These are phyloP conservation scores for Penicillium italicum DNA, from an alignment of 2,329 filamentous ascomycete species.

Conservation along the genomic window DNA sequence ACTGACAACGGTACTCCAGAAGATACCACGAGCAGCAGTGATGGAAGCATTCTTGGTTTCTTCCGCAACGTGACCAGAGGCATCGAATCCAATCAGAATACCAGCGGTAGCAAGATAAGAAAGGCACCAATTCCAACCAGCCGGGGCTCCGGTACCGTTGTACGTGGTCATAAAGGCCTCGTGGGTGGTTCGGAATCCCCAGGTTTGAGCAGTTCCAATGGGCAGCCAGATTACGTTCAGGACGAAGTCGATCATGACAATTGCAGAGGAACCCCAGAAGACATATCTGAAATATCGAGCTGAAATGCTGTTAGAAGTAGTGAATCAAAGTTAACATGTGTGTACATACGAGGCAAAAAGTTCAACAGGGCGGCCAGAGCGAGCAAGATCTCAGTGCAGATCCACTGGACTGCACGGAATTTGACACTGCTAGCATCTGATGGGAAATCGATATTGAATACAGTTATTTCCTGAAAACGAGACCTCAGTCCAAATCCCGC, in stretches of 20 bases:
- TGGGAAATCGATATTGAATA: conserved; percentile 56
- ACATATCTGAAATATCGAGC: conserved; percentile 34
- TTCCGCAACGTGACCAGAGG: conserved; percentile 59
- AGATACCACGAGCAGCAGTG: conserved; percentile 57
- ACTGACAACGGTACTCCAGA: conserved; percentile 58
- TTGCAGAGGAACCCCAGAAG: conserved; percentile 49
- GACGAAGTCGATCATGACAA: conserved; percentile 57
- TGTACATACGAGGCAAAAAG: conserved; percentile 48
- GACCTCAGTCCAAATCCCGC: conserved; percentile 7
- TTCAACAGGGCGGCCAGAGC: conserved; percentile 51
- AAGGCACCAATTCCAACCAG: conserved; percentile 62
- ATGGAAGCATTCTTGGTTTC: conserved; percentile 58
- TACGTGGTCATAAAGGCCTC: conserved; percentile 61
- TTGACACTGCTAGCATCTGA: conserved; percentile 53
- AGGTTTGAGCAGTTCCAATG: conserved; percentile 53
- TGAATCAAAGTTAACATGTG: neutral
- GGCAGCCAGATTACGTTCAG: conserved; percentile 61
- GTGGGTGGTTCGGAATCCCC: conserved; percentile 56
- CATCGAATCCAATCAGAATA: conserved; percentile 60
- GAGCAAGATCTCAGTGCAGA: conserved; percentile 52
- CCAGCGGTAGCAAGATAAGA: conserved; percentile 60
- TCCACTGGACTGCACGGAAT: conserved; percentile 61
- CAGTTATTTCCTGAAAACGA: conserved; percentile 50
- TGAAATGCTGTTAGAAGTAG: conserved; percentile 7
- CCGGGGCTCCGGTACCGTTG: conserved; percentile 55